These are phyloP conservation scores for Talaromyces thailandensis DNA, from an alignment of 495 filamentous ascomycete genomes.

Conservation along the genomic window DNA sequence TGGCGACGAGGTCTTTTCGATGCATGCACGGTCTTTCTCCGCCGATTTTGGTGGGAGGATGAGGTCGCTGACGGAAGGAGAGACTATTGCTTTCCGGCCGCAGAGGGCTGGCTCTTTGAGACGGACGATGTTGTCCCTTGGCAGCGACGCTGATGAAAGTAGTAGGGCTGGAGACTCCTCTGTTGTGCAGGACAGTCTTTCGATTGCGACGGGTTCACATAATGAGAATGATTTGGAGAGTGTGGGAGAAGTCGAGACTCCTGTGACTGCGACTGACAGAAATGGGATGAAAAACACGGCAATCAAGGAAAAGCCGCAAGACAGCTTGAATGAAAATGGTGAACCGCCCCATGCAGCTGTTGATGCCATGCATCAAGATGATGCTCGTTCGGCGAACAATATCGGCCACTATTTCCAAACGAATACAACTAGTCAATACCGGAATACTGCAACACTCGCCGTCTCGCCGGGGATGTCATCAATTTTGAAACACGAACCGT, in stretches of 20 bases:
- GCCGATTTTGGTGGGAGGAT: background rate
- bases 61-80: background rate
- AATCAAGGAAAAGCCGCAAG: background rate
- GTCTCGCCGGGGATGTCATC: background rate
- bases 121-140: background rate
- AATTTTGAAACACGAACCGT: background rate
- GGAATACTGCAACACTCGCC: background rate
- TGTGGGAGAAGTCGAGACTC: background rate
- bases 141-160: background rate
- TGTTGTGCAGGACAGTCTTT: background rate
- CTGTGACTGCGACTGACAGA: background rate
- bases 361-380: background rate
- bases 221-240: background rate
- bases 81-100: background rate
- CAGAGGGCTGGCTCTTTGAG: background rate
- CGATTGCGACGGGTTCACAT: background rate
- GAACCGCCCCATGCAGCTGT: background rate
- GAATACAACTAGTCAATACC: background rate
- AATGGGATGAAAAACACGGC: background rate
- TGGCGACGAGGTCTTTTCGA: background rate
- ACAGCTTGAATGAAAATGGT: background rate
- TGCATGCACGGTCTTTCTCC: background rate
- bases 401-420: background rate
- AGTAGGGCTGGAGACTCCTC: background rate
- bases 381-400: background rate